Conservation (phyloP, 139 green algal genomes). For the Micractinium sp. region DNA sequence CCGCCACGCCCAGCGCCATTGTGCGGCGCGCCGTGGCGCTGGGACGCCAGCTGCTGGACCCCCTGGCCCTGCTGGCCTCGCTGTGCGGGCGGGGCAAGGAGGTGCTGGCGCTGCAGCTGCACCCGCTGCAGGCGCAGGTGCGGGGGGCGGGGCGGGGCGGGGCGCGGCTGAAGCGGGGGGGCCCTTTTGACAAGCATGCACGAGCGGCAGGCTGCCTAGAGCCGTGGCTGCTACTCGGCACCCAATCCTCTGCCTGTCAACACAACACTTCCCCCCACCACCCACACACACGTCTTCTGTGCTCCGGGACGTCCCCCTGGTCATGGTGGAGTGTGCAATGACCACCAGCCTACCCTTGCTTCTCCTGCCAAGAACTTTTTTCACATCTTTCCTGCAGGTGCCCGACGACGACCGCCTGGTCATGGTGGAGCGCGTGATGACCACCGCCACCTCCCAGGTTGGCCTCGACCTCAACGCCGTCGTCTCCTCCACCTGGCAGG, state of each 20-base stretch:
- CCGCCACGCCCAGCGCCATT: slow-evolving; percentile 52
- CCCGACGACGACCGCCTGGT: slow-evolving; percentile 58
- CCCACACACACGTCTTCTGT: not conserved
- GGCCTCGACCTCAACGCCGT: slow-evolving; percentile 90
- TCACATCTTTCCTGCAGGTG: slow-evolving; percentile 28
- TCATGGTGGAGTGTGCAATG: not conserved
- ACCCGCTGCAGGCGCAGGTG: slow-evolving; percentile 60
- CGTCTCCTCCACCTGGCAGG: slow-evolving; percentile 73
- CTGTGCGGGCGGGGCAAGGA: slow-evolving; percentile 59
- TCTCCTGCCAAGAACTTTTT: not conserved
- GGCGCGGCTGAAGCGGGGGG: no score
- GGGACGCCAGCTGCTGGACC: slow-evolving; percentile 82
- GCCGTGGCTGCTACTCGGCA: no score
- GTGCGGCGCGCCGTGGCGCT: slow-evolving; percentile 87
- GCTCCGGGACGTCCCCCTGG: not conserved
- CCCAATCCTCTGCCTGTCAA: no score
- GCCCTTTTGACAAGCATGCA: no score
- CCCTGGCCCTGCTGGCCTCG: slow-evolving; percentile 79
- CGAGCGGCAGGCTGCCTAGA: no score
- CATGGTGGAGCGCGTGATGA: slow-evolving; percentile 60
- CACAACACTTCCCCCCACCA: no score
- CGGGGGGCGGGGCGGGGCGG: not conserved
- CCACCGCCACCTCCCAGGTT: slow-evolving; percentile 66
- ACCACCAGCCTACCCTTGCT: slow-evolving; percentile 39
- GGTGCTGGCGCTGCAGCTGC: slow-evolving; percentile 52